Evolutionary conservation across 1,284 basidiomycete genomes (phyloP), one percentile per base, ranked within the genome.

Genomic region (Ceratobasidium sp.): DNA sequence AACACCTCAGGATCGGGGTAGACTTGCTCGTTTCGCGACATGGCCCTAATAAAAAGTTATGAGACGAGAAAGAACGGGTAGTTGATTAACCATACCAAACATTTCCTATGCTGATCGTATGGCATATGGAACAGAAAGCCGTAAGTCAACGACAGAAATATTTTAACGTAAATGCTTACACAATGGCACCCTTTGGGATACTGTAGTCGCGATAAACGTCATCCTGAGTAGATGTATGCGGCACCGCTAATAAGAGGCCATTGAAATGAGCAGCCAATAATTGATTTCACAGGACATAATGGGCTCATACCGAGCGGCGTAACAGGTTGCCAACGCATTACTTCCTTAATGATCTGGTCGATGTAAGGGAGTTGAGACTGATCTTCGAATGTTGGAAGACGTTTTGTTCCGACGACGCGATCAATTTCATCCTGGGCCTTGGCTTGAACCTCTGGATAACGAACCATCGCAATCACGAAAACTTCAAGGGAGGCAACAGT

Each of bases 301-400:
- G 12, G 61, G 28, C 17, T 64, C 76, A 17, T 59, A 73, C 81
- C 80, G 17, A 81, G 71, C 15, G 79, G 76, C 5, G 79, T 79
- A 5, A 80, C 67, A 1, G 81, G 82, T 42, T 81, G 66, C 81
- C 82, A 81, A 44, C 82, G 65, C 44, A 82, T 80, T n/a, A 78
- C 78, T 67, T 83, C 82, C 17, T 78, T 78, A n/a, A 82, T 77
- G 15, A 82, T 40, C 0, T 81, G 81, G 6, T 80, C 71, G 7
- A 82, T 61, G 62, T 81, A 83, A 0, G 82, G 81, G 23, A 82
- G 73, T 20, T 79, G 52, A 28, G 77, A 73, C 52, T 33, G 65
- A 23, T 80, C 79, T 57, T 78, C 78, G 23, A 68, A 69, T 1
- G 23, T 65, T 6, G 80, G 80, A 2, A 80, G 54, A 46, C 69